phyloP scores from a whole-genome alignment of 2,329 filamentous ascomycete species.

The Dendryphion nanum region DNA sequence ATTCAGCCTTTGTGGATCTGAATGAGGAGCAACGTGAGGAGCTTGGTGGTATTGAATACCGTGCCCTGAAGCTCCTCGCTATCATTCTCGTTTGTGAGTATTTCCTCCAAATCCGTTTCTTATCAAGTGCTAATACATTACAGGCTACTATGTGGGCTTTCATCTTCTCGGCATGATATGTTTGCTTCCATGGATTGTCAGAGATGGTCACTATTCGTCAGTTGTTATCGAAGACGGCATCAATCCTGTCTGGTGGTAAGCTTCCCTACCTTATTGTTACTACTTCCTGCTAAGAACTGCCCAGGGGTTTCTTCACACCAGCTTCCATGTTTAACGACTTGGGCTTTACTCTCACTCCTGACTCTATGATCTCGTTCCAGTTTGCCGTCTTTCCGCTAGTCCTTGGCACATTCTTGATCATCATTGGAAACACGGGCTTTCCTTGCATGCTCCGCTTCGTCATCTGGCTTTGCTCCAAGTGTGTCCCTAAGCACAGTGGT shows the following conservation, averaged over 20 bases:
- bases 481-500: slow-evolving; percentile 64
- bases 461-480: slow-evolving; percentile 76
- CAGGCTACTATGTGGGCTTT: slow-evolving; percentile 77
- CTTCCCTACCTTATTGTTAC: slow-evolving; percentile 2
- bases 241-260: slow-evolving; percentile 74
- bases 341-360: slow-evolving; percentile 87
- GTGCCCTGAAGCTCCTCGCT: slow-evolving; percentile 82
- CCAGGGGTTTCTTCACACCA: slow-evolving; percentile 75
- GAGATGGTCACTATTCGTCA: slow-evolving; percentile 56
- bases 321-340: slow-evolving; percentile 91
- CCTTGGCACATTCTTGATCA: slow-evolving; percentile 78
- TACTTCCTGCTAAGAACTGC: slow-evolving; percentile 5
- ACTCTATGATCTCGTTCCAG: slow-evolving; percentile 92
- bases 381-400: slow-evolving; percentile 73
- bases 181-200: slow-evolving; percentile 77
- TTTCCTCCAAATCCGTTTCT: no score
- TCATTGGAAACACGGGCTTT: slow-evolving; percentile 94
- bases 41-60: slow-evolving; percentile 93
- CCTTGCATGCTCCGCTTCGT: slow-evolving; percentile 91
- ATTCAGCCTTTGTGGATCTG: slow-evolving; percentile 87
- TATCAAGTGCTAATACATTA: no score
- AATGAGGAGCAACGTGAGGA: slow-evolving; percentile 92
- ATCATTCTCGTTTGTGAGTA: slow-evolving; percentile 64
- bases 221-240: slow-evolving; percentile 63
- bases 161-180: slow-evolving; percentile 73